Evolutionary conservation across 2,329 filamentous ascomycete species (phyloP), one percentile per base, ranked within the genome.

Genomic region (Aspergillus sp.): DNA sequence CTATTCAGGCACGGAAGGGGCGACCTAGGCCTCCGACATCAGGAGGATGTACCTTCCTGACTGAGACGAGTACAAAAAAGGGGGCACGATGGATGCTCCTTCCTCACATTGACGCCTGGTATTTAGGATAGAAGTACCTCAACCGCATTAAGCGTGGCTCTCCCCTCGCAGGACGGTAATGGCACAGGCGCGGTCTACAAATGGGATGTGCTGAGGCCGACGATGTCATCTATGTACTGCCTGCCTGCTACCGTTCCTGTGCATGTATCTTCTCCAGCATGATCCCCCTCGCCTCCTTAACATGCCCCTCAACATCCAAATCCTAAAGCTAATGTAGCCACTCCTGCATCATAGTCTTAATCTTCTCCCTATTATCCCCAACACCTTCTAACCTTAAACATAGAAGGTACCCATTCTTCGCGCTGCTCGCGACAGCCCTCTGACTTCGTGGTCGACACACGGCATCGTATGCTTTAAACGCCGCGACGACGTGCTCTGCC

Each of bases 381-480:
- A 75, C 71, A 0, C 69, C 71, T 4, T 70, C 64, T 30, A 70
- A 28, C 11, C 68, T 66, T 30, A 77, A 59, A 41, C 70, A 73
- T 4, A 74, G 59, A 3, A 78, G 58, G 50, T 71, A 63, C 0
- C 71, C 82, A 19, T 77, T 77, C 17, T 83, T 74, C 46, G 77
- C 77, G 59, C 84, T 86, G 54, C 79, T 85, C 5, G 77, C 72
- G 0, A 86, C 83, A 0, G 86, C 71, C 70, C 78, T 79, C 61
- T 85, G 82, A 8, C 78, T 80, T 8, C 84, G 72, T 11, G 81
- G 77, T 3, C 84, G 74, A 1, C 86, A 76, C 4, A 81, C 73
- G 9, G 71, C 72, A 64, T 87, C 84, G 49, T 84, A 87, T 0
- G 80, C 80, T n/a, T 74, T 73, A 50, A 88, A 85, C 0, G 77